phyloP scores from a whole-genome alignment of 169 alveolate species.

The Eimeria acervulina region DNA sequence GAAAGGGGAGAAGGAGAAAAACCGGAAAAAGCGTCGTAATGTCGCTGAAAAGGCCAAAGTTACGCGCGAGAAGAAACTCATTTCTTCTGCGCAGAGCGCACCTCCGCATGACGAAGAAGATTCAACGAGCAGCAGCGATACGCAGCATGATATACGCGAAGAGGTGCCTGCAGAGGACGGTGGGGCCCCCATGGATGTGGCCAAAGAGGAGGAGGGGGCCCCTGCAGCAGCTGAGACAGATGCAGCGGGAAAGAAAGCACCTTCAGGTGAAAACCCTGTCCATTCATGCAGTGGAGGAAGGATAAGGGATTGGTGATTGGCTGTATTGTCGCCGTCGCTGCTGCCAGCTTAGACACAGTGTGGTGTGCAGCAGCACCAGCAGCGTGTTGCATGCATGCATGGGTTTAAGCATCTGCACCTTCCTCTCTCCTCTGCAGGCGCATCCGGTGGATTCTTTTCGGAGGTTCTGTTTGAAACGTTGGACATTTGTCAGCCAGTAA shows the following conservation, averaged over 20 bases:
- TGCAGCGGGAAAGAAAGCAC: background rate
- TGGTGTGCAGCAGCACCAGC: no score
- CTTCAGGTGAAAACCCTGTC: background rate
- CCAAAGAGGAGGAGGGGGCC: background rate
- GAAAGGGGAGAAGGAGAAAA: constrained; percentile 1
- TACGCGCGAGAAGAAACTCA: background rate
- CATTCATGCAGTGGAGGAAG: no score
- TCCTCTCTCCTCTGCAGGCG: no score
- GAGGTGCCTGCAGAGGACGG: background rate
- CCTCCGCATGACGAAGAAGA: constrained; percentile 1
- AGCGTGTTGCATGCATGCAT: background rate
- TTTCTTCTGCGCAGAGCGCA: no score
- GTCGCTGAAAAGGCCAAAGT: background rate
- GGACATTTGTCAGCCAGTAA: constrained; percentile 95
- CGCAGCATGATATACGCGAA: background rate
- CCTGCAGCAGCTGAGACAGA: background rate
- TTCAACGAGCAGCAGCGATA: background rate
- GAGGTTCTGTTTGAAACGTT: constrained; percentile 92
- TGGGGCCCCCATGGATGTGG: background rate
- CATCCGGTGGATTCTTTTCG: constrained; percentile 88
- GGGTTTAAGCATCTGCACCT: background rate
- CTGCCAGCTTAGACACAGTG: no score
- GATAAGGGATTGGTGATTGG: no score
- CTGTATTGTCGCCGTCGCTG: no score
- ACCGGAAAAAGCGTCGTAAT: background rate